Conservation (phyloP, 768 basidiomycete species). For the Mrakia blollopis region DNA sequence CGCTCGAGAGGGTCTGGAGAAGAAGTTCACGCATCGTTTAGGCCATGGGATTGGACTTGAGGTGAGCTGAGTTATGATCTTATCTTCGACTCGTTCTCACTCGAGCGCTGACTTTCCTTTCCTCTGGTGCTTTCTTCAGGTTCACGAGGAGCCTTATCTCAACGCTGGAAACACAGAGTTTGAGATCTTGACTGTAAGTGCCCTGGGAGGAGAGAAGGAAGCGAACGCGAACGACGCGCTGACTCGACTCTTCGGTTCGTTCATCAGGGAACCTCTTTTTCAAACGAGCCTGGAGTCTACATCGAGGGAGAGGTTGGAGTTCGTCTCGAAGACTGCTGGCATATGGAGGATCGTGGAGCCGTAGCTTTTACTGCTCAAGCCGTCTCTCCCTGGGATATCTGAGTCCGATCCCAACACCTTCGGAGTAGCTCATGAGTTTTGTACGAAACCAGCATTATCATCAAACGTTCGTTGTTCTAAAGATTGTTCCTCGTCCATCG, state of each 20-base stretch:
- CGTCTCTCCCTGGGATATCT: neutral
- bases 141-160: neutral
- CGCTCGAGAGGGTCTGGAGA: slow-evolving; percentile 48
- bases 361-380: slow-evolving; percentile 54
- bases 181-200: neutral
- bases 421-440: no score
- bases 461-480: no score
- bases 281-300: slow-evolving; percentile 69
- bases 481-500: no score
- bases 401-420: neutral
- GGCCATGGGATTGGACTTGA: slow-evolving; percentile 83
- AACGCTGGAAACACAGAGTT: slow-evolving; percentile 1
- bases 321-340: slow-evolving; percentile 78
- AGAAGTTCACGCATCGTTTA: slow-evolving; percentile 73
- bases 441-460: no score
- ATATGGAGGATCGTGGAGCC: slow-evolving; percentile 54
- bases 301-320: slow-evolving; percentile 70
- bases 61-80: slow-evolving; percentile 69
- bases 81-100: slow-evolving; percentile 40
- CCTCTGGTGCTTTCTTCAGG: neutral
- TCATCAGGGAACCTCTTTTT: slow-evolving; percentile 66
- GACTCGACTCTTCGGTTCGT: slow-evolving; percentile 37
- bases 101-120: neutral
- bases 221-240: slow-evolving; percentile 44
- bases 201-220: slow-evolving; percentile 53